Percentiles rank a stretch among this genome's conserved stretches.
phyloP scores from a whole-genome alignment of 2,329 filamentous ascomycete genomes.

The Ilyonectria destructans region DNA sequence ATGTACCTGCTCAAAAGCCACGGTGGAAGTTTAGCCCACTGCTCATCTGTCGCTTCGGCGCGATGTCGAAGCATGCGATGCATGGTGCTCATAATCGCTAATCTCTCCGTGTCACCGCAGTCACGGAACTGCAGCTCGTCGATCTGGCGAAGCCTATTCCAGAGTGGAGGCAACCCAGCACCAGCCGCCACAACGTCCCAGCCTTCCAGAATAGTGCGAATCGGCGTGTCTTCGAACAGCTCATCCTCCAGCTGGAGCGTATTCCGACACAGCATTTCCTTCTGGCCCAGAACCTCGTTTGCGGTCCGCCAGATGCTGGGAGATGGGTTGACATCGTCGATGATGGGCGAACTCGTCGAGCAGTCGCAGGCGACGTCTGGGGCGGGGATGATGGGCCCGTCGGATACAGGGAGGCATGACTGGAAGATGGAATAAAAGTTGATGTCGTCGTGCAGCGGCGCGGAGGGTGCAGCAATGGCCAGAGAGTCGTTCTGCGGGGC shows the following conservation, averaged over 20 bases:
- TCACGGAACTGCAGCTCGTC: slow-evolving; percentile 13
- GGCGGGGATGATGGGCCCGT: slow-evolving; percentile 1
- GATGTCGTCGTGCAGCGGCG: neutral
- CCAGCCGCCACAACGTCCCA: slow-evolving; percentile 1
- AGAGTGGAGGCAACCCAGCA: neutral
- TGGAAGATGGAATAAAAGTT: neutral
- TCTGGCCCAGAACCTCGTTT: neutral
- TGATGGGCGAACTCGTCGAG: neutral
- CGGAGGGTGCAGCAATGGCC: neutral
- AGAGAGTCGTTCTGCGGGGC: neutral
- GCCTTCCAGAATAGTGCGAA: slow-evolving; percentile 4
- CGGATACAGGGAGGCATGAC: neutral
- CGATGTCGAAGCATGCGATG: slow-evolving; percentile 20
- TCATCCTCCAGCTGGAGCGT: slow-evolving; percentile 4
- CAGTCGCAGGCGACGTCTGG: slow-evolving; percentile 4
- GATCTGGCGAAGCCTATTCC: slow-evolving; percentile 17
- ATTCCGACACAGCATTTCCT: neutral
- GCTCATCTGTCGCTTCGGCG: neutral
- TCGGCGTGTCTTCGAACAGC: slow-evolving; percentile 15
- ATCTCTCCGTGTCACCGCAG: slow-evolving; percentile 9
- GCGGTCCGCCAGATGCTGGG: slow-evolving; percentile 14
- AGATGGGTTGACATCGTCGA: neutral
- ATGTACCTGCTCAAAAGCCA: slow-evolving; percentile 20
- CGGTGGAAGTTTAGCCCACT: neutral
- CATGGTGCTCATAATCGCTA: slow-evolving; percentile 14